These are phyloP conservation scores for Pythium sp. DNA, from an alignment of 352 stramenopile genomes.

Conservation along the genomic window DNA sequence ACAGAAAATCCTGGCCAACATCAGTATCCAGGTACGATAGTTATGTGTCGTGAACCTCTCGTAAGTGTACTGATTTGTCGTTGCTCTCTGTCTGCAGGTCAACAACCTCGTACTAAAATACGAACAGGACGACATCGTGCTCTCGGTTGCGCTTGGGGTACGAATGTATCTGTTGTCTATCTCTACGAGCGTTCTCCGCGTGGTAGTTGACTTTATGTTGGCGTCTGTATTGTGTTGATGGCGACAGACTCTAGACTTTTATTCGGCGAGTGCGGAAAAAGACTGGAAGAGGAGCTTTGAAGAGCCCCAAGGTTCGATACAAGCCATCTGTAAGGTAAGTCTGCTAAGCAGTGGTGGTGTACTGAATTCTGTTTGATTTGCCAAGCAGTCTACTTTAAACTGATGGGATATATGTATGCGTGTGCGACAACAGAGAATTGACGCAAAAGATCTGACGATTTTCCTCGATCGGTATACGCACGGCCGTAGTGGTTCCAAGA, in stretches of 20 bases:
- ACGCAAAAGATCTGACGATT: constrained; percentile 78
- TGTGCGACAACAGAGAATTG: constrained; percentile 35
- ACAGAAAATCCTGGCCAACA: constrained; percentile 79
- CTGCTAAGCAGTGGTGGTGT: background rate
- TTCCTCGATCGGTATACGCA: constrained; percentile 83
- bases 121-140: constrained; percentile 83
- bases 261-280: constrained; percentile 60
- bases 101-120: constrained; percentile 90
- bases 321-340: constrained; percentile 59
- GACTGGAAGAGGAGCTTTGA: constrained; percentile 66
- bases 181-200: background rate
- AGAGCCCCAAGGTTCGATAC: constrained; percentile 43
- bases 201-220: background rate
- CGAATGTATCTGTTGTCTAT: constrained; percentile 3
- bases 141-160: constrained; percentile 81
- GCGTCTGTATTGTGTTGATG: constrained; percentile 1
- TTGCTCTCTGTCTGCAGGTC: constrained; percentile 31
- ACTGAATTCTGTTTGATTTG: background rate
- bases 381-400: background rate
- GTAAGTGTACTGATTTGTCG: background rate
- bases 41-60: background rate
- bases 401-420: background rate
- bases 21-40: constrained; percentile 56
- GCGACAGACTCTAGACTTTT: constrained; percentile 66
- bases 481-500: constrained; percentile 27